phyloP scores from a whole-genome alignment of 768 basidiomycete genomes.

The Strobilomyces confusus region DNA sequence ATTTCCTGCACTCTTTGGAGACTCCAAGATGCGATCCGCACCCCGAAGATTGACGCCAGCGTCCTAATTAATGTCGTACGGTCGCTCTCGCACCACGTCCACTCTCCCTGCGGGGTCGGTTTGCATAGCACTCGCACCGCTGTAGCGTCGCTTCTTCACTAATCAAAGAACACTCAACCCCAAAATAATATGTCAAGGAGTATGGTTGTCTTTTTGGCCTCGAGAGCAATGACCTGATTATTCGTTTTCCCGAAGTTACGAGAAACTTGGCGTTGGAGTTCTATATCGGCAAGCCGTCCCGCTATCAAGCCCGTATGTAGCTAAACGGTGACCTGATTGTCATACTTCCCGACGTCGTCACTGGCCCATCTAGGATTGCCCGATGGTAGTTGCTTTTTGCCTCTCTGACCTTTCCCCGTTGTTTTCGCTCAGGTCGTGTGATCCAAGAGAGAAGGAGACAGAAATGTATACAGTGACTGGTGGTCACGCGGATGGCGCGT shows the following conservation, averaged over 20 bases:
- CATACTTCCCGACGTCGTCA: slow-evolving; percentile 8
- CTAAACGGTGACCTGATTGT: slow-evolving; percentile 17
- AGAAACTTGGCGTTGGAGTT: slow-evolving; percentile 2
- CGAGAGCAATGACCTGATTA: slow-evolving; percentile 13
- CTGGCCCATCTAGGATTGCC: slow-evolving; percentile 1
- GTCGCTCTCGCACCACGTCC: too few species aligned
- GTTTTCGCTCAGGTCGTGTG: slow-evolving; percentile 20
- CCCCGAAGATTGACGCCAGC: slow-evolving; percentile 12
- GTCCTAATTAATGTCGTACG: not conserved
- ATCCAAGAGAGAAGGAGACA: slow-evolving; percentile 27
- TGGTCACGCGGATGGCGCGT: slow-evolving; percentile 8
- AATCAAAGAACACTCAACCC: slow-evolving; percentile 20
- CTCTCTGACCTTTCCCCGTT: slow-evolving; percentile 20
- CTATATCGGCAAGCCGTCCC: slow-evolving; percentile 8
- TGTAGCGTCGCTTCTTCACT: slow-evolving; percentile 18
- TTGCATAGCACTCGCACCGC: not conserved
- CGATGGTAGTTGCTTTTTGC: slow-evolving; percentile 15
- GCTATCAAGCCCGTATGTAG: slow-evolving; percentile 17
- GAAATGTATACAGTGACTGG: slow-evolving; percentile 24
- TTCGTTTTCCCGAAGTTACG: slow-evolving; percentile 6
- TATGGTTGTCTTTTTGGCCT: slow-evolving; percentile 18
- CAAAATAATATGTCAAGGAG: slow-evolving; percentile 21
- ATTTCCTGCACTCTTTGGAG: not conserved
- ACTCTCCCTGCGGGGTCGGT: not conserved
- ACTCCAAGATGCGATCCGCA: slow-evolving; percentile 11